Percentiles rank a stretch among this genome's conserved stretches.
Conservation (phyloP, 805 yeast species). For the Metschnikowia hibisci region DNA sequence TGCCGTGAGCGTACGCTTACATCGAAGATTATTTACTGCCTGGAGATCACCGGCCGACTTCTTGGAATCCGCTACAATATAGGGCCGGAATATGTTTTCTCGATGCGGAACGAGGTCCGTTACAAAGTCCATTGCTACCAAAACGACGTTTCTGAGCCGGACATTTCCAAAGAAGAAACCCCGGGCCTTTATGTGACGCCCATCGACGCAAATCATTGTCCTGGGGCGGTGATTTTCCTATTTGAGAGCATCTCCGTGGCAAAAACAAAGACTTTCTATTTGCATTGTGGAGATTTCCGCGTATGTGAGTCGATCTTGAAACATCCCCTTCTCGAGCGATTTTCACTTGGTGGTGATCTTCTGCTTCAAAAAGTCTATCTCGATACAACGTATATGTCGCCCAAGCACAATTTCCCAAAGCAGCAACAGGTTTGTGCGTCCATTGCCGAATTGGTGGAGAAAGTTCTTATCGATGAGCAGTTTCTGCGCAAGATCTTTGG, state of each 20-base stretch:
- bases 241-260: slow-evolving; percentile 46
- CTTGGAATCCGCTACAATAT: slow-evolving; percentile 53
- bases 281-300: slow-evolving; percentile 95
- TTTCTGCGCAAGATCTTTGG: slow-evolving; percentile 34
- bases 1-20: slow-evolving; percentile 36
- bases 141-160: slow-evolving; percentile 18
- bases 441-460: slow-evolving; percentile 50
- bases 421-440: slow-evolving; percentile 64
- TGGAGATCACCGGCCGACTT: slow-evolving; percentile 63
- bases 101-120: slow-evolving; percentile 40
- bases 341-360: slow-evolving; percentile 12
- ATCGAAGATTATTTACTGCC: slow-evolving; percentile 67
- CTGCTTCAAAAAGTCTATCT: slow-evolving; percentile 63
- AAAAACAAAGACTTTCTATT: slow-evolving; percentile 27
- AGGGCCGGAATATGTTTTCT: slow-evolving; percentile 42
- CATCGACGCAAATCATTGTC: slow-evolving; percentile 92
- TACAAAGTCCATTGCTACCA: slow-evolving; percentile 23
- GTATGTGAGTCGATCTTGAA: slow-evolving; percentile 52
- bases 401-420: slow-evolving; percentile 70
- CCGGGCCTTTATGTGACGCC: slow-evolving; percentile 51
- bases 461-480: slow-evolving; percentile 26
- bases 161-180: slow-evolving; percentile 3
- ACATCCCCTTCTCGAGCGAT: slow-evolving; percentile 29
- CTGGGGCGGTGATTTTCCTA: slow-evolving; percentile 84
- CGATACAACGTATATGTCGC: slow-evolving; percentile 87